Conservation (phyloP, 371 early-diverging fungal genomes). For the Mucor indicus region DNA sequence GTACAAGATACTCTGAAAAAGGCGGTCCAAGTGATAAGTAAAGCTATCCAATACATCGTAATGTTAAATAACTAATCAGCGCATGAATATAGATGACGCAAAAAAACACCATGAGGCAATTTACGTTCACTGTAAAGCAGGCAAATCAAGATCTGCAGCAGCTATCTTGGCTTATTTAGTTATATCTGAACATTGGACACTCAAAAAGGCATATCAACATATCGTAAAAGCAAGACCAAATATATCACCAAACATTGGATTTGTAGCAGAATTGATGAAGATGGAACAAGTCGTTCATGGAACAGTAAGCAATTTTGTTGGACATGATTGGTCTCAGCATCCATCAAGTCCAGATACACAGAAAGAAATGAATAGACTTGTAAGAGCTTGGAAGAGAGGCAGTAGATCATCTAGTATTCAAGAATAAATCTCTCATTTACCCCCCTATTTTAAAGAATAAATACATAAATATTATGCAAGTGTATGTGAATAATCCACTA, state of each 20-base stretch:
- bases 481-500: too few relatives aligned
- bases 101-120: constrained; percentile 54
- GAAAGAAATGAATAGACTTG: constrained; percentile 25
- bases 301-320: constrained; percentile 39
- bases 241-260: constrained; percentile 86
- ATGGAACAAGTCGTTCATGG: constrained; percentile 68
- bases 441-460: too few relatives aligned
- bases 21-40: constrained; percentile 61
- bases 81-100: constrained; percentile 25
- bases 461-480: too few relatives aligned
- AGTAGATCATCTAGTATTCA: too few relatives aligned
- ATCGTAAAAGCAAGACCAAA: constrained; percentile 65
- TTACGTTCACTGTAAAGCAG: constrained; percentile 87
- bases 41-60: background rate
- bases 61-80: background rate
- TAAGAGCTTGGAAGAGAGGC: constrained; percentile 30
- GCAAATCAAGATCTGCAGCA: constrained; percentile 78
- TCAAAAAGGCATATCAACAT: constrained; percentile 70
- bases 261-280: constrained; percentile 71
- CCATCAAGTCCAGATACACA: constrained; percentile 41
- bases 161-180: constrained; percentile 79
- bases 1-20: constrained; percentile 47
- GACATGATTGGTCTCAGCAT: constrained; percentile 29
- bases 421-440: too few relatives aligned
- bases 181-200: constrained; percentile 59